Evolutionary conservation across 129 eudicot species (phyloP), one percentile per base, ranked within the genome.

Genomic region (Escallonia herrerae): DNA sequence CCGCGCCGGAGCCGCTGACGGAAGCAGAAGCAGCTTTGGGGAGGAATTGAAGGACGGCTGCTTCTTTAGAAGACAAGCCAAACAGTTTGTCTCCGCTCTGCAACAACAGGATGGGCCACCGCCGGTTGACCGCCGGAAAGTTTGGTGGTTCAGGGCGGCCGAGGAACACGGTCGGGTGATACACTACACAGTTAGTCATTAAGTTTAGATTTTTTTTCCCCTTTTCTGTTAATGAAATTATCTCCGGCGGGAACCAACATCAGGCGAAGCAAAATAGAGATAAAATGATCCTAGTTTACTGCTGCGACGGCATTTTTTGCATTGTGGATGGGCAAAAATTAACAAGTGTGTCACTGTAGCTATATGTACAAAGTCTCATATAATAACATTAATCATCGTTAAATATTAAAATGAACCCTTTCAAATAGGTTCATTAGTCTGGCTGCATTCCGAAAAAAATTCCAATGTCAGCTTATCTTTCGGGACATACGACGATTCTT

Each of bases 1-100:
- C 87, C 15, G 80, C 81, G 45, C 81, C 77, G 69, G 83, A 72
- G 75, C 80, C 79, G 10, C 69, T 39, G 63, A 80, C 71, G 7
- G 85, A 72, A 54, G 90, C 76, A 46, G 87, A 77, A 3, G 88
- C 80, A 41, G 82, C 84, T 62, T 42, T 72, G 33, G 43, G 51
- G 48, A 54, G 8, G 43, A 54, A 56, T 59, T 15, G 11, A n/a
- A 66, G 43, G 49, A 22, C 45, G 68, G 65, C 33, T 22, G 33
- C 33, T 22, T 22, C 33, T 22, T 22, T 22, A 0, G 33, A 11
- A 37, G 47, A 38, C n/a, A 63, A 58, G 13, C 73, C 65, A 15
- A 65, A n/a, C 46, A 58, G 47, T 65, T 47, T 72, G 40, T 33
- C 59, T 5, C 58, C 0, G 48, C 48, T 60, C 67, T 56, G 54